Percentiles rank a stretch among this genome's conserved stretches.
Evolutionary conservation across 192 early-diverging fungal genomes (phyloP).

Genomic region (Phycomyces nitens): DNA sequence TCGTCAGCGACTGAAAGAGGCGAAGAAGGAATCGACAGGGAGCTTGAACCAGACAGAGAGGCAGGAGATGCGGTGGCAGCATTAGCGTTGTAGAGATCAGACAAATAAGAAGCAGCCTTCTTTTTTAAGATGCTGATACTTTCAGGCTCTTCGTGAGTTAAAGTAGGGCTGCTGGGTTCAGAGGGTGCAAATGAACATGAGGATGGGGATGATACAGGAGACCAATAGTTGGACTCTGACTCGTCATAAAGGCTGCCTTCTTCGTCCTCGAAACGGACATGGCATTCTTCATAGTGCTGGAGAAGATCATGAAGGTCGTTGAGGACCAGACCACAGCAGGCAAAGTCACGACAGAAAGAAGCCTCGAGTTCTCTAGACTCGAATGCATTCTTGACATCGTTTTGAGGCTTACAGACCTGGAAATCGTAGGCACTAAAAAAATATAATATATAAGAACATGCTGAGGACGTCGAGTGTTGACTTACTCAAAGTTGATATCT

Average conservation of each 20-base stretch:
- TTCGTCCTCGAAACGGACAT: slow-evolving; percentile 86
- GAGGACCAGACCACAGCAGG: slow-evolving; percentile 88
- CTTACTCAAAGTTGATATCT: slow-evolving; percentile 42
- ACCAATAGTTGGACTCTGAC: slow-evolving; percentile 14
- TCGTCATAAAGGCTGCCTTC: slow-evolving; percentile 53
- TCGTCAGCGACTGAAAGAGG: background rate
- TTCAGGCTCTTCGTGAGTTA: slow-evolving; percentile 13
- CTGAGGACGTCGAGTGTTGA: too few species aligned
- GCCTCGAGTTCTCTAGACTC: slow-evolving; percentile 78
- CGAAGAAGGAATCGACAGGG: background rate
- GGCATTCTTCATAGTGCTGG: slow-evolving; percentile 95
- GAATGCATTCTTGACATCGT: slow-evolving; percentile 33
- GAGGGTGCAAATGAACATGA: slow-evolving; percentile 9
- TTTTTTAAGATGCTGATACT: slow-evolving; percentile 28
- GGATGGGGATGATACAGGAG: background rate
- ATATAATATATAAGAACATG: slow-evolving; percentile 12
- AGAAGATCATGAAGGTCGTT: slow-evolving; percentile 91
- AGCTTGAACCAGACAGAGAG: slow-evolving; percentile 10
- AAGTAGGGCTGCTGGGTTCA: slow-evolving; percentile 19
- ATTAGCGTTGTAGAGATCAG: slow-evolving; percentile 23
- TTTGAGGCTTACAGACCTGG: slow-evolving; percentile 21
- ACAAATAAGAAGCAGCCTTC: slow-evolving; percentile 31
- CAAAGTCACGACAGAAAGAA: slow-evolving; percentile 92
- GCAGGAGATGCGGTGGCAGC: slow-evolving; percentile 8
- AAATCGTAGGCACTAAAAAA: slow-evolving; percentile 28